Base-by-base conservation (phyloP, 139 green algal species). In the Chlorella vulgaris region DNA sequence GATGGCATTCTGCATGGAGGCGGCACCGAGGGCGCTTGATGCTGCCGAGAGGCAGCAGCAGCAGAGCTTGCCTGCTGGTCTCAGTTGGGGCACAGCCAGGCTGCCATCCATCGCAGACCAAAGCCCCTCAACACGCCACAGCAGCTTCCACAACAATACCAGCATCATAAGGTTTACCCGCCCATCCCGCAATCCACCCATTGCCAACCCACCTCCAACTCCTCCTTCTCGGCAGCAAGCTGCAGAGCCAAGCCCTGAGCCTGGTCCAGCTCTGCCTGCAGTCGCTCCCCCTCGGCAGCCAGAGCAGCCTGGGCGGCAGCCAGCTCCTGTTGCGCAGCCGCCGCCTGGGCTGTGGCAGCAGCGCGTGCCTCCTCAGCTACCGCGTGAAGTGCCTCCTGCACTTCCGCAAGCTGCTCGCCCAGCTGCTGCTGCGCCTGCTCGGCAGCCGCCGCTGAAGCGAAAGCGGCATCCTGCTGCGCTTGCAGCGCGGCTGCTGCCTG, bases 211-310 rank as follows among this genome's bases (percentile, higher is more conserved):
- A 79, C 73, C 73, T 79, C 73, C 22, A 79, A 53, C 73, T 68
- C 35, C 73, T 79, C 73, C 73, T 79, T 79, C 35, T 79, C 73
- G 8, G 35, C 69, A 1, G 43, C 43, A 42, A 76, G 69, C 69
- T 51, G 39, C 60, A 69, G 33, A 61, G 76, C 67, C 58, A 62
- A 35, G 47, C 60, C 40, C 36, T 74, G 55, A 19, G 68, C 77
- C 36, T 62, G 31, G 4, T 39, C 60, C 76, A 84, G 60, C 83
- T 84, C 55, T 19, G 50, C 60, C 51, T 84, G 35, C 69, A 84
- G n/a, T 15, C 47, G 47, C 47, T 58, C 13, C 47, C 47, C 47
- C 15, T 58, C 47, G 13, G 74, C 60, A 15, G 24, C 77, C 65
- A 71, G 76, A 18, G 47, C 18, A 24, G 58, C 60, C 24, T 65